These are phyloP conservation scores for Biscogniauxia sp. DNA, from an alignment of 2,329 filamentous ascomycete genomes.

Conservation along the genomic window DNA sequence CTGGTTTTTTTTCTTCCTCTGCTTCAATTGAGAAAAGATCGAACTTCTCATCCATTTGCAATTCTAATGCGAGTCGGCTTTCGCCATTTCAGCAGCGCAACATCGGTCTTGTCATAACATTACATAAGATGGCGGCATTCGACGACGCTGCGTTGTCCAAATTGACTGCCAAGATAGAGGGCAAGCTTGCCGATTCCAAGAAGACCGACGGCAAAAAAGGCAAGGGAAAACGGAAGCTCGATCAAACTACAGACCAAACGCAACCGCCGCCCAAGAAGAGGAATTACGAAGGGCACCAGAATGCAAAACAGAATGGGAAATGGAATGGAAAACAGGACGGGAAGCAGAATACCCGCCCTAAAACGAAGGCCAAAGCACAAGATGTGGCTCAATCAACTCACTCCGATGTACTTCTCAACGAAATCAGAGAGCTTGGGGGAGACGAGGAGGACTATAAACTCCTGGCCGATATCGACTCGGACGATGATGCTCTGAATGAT, in stretches of 20 bases:
- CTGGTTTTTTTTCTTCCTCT: constrained; percentile 15
- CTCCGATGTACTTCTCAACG: constrained; percentile 48
- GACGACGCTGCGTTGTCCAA: constrained; percentile 50
- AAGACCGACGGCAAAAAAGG: constrained; percentile 21
- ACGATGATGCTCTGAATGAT: constrained; percentile 41
- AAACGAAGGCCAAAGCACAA: constrained; percentile 11
- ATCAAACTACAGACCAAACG: constrained; percentile 30
- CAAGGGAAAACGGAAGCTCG: constrained; percentile 42
- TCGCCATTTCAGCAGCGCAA: neutral
- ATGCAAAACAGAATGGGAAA: constrained; percentile 5
- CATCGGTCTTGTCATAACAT: neutral
- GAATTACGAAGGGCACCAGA: constrained; percentile 8
- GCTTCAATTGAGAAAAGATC: constrained; percentile 1
- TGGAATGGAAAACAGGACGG: constrained; percentile 21
- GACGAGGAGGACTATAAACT: constrained; percentile 64
- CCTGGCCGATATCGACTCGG: constrained; percentile 53
- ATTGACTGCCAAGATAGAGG: constrained; percentile 57
- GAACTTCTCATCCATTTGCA: neutral
- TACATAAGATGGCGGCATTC: constrained; percentile 37
- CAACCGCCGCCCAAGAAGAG: constrained; percentile 29
- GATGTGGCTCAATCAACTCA: constrained; percentile 26
- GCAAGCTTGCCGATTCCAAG: constrained; percentile 43
- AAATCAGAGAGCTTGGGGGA: constrained; percentile 64
- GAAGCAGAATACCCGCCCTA: constrained; percentile 11
- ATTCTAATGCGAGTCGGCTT: neutral